phyloP scores from a whole-genome alignment of 2,329 filamentous ascomycete genomes.

The Pyrenophora graminea region DNA sequence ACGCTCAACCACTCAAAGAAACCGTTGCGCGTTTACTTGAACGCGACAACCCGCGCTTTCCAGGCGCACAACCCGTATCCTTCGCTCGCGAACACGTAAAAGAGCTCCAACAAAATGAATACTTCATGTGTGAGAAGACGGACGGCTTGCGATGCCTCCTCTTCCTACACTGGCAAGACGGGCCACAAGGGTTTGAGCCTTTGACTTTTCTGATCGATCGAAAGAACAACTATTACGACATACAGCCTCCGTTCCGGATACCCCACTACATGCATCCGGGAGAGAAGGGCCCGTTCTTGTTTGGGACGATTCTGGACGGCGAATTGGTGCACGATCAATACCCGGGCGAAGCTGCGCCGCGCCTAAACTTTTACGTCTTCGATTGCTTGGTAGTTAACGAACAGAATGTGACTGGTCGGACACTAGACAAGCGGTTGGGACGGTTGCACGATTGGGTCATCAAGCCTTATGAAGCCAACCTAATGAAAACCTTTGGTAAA shows the following conservation, averaged over 20 bases:
- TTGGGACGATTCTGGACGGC: conserved; percentile 83
- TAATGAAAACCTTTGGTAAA: conserved; percentile 51
- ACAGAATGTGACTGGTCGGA: conserved; percentile 73
- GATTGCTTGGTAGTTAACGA: conserved; percentile 86
- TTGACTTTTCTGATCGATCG: conserved; percentile 93
- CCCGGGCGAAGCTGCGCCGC: conserved; percentile 64
- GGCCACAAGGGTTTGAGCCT: conserved; percentile 25
- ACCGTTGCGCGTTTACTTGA: conserved; percentile 78
- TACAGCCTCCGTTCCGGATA: conserved; percentile 76
- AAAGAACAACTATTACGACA: conserved; percentile 94
- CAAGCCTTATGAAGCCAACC: conserved; percentile 67
- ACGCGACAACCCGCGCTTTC: conserved; percentile 71
- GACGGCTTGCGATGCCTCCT: conserved; percentile 96
- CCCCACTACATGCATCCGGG: conserved; percentile 67
- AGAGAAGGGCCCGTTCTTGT: conserved; percentile 68
- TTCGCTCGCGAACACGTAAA: conserved; percentile 80
- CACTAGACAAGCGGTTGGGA: conserved; percentile 85
- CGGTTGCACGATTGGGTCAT: conserved; percentile 82
- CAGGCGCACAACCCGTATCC: conserved; percentile 91
- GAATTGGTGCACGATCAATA: conserved; percentile 88
- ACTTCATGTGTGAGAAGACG: conserved; percentile 98
- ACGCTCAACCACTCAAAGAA: conserved; percentile 61
- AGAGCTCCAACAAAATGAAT: conserved; percentile 83
- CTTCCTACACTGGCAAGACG: conserved; percentile 74
- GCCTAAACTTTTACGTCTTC: conserved; percentile 84